Percentiles rank a stretch among this genome's conserved stretches.
Evolutionary conservation across 78 protist species (phyloP).

Genomic region (slime mould (Dictyostelium discoideum)): DNA sequence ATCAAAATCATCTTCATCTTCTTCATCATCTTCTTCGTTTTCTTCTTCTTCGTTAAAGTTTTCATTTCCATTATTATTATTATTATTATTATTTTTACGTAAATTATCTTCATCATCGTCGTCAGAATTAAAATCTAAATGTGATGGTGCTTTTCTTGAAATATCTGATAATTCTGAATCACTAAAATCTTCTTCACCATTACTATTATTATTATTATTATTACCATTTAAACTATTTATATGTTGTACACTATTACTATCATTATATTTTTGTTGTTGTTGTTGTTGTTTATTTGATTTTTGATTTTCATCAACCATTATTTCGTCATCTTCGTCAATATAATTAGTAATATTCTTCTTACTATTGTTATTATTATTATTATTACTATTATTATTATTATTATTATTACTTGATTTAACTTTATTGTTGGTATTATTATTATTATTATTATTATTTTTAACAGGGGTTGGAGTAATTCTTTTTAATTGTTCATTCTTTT

Average conservation of each 20-base stretch:
- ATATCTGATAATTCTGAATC: slow-evolving; percentile 30
- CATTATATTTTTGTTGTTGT: slow-evolving; percentile 52
- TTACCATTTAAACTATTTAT: neutral
- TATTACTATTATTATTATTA: neutral
- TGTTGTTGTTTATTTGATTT: slow-evolving; percentile 23
- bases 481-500: slow-evolving; percentile 49
- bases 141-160: slow-evolving; percentile 16
- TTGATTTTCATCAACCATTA: slow-evolving; percentile 47
- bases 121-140: neutral
- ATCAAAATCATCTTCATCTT: neutral
- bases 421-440: neutral
- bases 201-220: neutral
- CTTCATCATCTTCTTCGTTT: neutral
- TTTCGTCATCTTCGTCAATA: neutral
- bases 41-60: neutral
- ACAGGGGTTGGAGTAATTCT: slow-evolving; percentile 68
- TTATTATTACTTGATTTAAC: no score
- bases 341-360: neutral
- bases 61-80: neutral
- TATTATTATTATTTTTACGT: neutral
- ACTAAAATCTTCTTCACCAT: neutral
- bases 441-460: neutral
- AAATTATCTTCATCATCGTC: neutral
- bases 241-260: neutral
- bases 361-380: neutral